Conservation (phyloP, 495 filamentous ascomycete genomes). For the Cryomyces antarcticus region DNA sequence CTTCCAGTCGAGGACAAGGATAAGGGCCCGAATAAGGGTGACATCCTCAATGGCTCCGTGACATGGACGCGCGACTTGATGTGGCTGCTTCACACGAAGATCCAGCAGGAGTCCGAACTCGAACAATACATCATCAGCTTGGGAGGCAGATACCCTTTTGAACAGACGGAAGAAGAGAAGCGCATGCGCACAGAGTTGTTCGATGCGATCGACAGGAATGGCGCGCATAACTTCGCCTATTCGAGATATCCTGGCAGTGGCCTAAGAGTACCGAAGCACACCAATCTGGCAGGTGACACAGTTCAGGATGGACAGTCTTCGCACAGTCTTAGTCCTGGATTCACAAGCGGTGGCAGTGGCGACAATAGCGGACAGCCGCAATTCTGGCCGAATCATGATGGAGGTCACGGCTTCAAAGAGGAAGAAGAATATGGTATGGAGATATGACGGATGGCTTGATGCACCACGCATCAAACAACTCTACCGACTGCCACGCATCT, state of each 20-base stretch:
- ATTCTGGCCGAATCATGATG: constrained; percentile 51
- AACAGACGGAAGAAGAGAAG: constrained; percentile 76
- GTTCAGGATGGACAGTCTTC: constrained; percentile 29
- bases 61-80: constrained; percentile 94
- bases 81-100: constrained; percentile 79
- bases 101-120: constrained; percentile 73
- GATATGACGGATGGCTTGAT: background rate
- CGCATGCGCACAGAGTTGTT: constrained; percentile 85
- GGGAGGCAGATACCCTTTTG: constrained; percentile 58
- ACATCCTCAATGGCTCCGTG: constrained; percentile 92
- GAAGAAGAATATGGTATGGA: constrained; percentile 46
- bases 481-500: too few relatives aligned
- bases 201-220: constrained; percentile 63
- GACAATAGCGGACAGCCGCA: constrained; percentile 35
- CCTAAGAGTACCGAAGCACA: constrained; percentile 79
- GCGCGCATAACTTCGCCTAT: constrained; percentile 53
- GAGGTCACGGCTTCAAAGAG: constrained; percentile 45
- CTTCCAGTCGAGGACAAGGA: constrained; percentile 91
- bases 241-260: constrained; percentile 66
- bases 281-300: constrained; percentile 70
- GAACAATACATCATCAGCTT: constrained; percentile 47
- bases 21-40: constrained; percentile 96
- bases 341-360: constrained; percentile 35
- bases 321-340: constrained; percentile 52
- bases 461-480: too few relatives aligned